Percentiles rank a stretch among this genome's conserved stretches.
phyloP scores from a whole-genome alignment of 257 asterid genomes.

The Eucommia ulmoides region DNA sequence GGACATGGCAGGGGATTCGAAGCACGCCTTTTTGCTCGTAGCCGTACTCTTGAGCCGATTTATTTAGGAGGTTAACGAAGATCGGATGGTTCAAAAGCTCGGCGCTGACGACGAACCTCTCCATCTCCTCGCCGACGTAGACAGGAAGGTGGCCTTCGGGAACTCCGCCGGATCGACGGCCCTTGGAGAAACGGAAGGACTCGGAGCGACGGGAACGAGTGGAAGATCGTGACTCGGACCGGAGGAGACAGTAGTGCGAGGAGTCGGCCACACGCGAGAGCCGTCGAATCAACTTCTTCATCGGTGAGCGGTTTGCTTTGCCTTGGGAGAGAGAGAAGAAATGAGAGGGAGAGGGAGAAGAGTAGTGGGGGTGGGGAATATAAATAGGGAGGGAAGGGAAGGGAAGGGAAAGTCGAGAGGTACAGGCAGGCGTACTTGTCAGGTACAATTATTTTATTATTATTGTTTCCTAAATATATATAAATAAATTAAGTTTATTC shows the following conservation, averaged over 20 bases:
- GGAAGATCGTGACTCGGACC: background rate
- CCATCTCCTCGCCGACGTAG: slow-evolving; percentile 5
- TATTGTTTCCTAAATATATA: too few species aligned
- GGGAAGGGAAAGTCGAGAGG: too few species aligned
- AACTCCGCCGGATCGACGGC: background rate
- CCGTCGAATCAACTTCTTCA: background rate
- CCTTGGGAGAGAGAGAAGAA: too few species aligned
- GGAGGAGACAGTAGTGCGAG: slow-evolving; percentile 1
- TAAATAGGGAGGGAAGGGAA: too few species aligned
- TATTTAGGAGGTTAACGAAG: slow-evolving; percentile 1
- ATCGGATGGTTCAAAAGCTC: slow-evolving; percentile 6
- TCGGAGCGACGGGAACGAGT: background rate
- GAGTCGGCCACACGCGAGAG: background rate
- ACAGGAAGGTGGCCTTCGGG: background rate
- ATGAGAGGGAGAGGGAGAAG: too few species aligned
- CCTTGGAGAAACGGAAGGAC: background rate
- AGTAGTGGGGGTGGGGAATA: too few species aligned
- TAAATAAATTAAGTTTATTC: too few species aligned
- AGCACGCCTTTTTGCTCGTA: slow-evolving; percentile 10
- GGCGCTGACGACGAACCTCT: slow-evolving; percentile 4
- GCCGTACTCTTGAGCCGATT: slow-evolving; percentile 9
- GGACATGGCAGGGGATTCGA: slow-evolving; percentile 7
- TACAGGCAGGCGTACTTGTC: too few species aligned
- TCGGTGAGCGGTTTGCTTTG: too few species aligned
- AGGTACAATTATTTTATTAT: too few species aligned